Conservation (phyloP, 768 basidiomycete species). For the Amanita molliuscula region DNA sequence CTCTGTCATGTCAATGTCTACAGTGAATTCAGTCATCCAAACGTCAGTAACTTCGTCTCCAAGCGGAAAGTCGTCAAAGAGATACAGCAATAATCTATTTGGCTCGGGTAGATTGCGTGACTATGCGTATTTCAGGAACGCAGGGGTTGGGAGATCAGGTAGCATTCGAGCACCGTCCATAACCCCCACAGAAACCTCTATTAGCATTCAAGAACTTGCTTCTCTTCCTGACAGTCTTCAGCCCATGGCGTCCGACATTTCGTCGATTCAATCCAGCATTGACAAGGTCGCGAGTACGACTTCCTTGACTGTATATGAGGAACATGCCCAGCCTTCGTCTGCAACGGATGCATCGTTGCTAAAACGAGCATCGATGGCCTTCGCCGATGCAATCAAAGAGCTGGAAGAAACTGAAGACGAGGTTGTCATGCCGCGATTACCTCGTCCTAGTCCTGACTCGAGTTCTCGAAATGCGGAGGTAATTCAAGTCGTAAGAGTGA, state of each 20-base stretch:
- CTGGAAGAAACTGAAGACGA: conserved; percentile 72
- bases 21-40: conserved; percentile 21
- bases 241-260: conserved; percentile 46
- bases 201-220: conserved; percentile 21
- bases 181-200: conserved; percentile 36
- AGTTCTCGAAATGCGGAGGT: conserved; percentile 1
- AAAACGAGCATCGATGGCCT: conserved; percentile 59
- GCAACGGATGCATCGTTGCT: conserved; percentile 36
- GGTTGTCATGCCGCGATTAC: conserved; percentile 61
- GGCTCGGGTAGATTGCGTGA: conserved; percentile 74
- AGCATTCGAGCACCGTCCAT: conserved; percentile 39
- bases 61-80: conserved; percentile 42
- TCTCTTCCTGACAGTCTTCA: conserved; percentile 36
- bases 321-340: conserved; percentile 24
- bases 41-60: conserved; percentile 34
- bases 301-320: conserved; percentile 26
- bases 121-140: conserved; percentile 55
- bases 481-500: not conserved
- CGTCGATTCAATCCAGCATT: conserved; percentile 30
- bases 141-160: conserved; percentile 29
- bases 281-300: conserved; percentile 20
- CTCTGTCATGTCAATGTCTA: conserved; percentile 20
- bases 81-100: conserved; percentile 83
- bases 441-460: not conserved
- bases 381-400: conserved; percentile 69